These are phyloP conservation scores for Penicillium egyptiacum DNA, from an alignment of 495 filamentous ascomycete genomes.

Conservation along the genomic window DNA sequence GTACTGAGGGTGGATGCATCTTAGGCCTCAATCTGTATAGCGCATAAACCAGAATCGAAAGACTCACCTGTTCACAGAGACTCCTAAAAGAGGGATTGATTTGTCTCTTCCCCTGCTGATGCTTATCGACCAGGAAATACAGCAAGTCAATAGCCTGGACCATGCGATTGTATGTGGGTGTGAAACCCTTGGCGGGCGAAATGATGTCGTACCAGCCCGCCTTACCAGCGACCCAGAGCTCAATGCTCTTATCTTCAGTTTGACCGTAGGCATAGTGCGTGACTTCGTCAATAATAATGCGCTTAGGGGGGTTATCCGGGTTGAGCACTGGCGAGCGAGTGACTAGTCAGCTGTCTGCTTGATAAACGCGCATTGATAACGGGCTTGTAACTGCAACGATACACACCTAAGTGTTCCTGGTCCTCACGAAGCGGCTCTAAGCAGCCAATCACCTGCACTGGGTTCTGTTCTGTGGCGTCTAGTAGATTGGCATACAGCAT, in stretches of 20 bases:
- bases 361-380: conserved; percentile 16
- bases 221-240: conserved; percentile 72
- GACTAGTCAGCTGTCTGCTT: conserved; percentile 29
- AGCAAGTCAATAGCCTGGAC: conserved; percentile 68
- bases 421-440: conserved; percentile 49
- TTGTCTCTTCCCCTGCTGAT: conserved; percentile 40
- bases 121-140: conserved; percentile 62
- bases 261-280: conserved; percentile 69
- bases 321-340: conserved; percentile 40
- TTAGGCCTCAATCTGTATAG: conserved; percentile 13
- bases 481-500: conserved; percentile 54
- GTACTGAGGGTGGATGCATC: conserved; percentile 30
- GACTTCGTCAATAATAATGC: conserved; percentile 64
- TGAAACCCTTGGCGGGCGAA: conserved; percentile 59
- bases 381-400: conserved; percentile 16
- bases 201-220: conserved; percentile 77
- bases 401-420: conserved; percentile 44
- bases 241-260: conserved; percentile 56
- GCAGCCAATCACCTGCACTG: conserved; percentile 55
- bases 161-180: conserved; percentile 62
- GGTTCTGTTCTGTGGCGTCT: conserved; percentile 50
- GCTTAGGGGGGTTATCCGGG: conserved; percentile 46
- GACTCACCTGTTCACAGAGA: conserved; percentile 47
- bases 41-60: conserved; percentile 3
- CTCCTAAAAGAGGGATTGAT: conserved; percentile 42